Conservation (phyloP, 208 protist genomes). For the Leishmania martiniquensis region DNA sequence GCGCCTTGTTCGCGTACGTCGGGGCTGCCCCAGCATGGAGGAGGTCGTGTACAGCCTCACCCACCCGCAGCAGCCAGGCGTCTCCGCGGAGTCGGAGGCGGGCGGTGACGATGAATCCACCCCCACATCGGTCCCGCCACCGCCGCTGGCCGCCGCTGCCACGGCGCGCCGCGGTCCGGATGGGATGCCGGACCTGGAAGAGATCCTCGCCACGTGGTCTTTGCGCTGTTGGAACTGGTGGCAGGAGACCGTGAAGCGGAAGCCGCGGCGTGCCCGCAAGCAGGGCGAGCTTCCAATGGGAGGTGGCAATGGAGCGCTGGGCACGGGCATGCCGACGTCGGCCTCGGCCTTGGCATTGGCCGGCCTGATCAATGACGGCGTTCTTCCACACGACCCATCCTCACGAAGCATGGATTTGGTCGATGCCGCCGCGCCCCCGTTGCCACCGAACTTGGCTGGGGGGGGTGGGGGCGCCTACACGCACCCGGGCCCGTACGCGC, state of each 20-base stretch:
- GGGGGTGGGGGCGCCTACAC: conserved; percentile 17
- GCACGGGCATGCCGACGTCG: conserved; percentile 16
- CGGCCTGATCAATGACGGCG: conserved; percentile 7
- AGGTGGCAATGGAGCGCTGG: neutral
- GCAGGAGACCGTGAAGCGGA: conserved; percentile 41
- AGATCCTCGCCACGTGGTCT: conserved; percentile 29
- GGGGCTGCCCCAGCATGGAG: conserved; percentile 34
- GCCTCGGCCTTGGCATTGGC: conserved; percentile 22
- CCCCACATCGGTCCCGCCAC: neutral
- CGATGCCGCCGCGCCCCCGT: neutral
- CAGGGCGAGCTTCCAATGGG: conserved; percentile 22
- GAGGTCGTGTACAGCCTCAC: conserved; percentile 27
- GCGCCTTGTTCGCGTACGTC: conserved; percentile 30
- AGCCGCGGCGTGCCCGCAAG: conserved; percentile 36
- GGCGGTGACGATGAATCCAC: conserved; percentile 21
- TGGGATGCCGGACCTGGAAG: conserved; percentile 23
- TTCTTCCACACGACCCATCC: conserved; percentile 18
- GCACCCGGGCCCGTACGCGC: conserved; percentile 19
- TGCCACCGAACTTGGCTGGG: conserved; percentile 20
- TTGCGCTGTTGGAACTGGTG: conserved; percentile 40
- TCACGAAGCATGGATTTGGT: conserved; percentile 23
- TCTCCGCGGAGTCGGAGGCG: conserved; percentile 13
- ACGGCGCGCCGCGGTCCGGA: conserved; percentile 19
- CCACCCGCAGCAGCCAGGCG: conserved; percentile 27
- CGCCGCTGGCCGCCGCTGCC: neutral